Evolutionary conservation across 2,329 filamentous ascomycete species (phyloP), one percentile per base, ranked within the genome.

Genomic region (Fusarium sp.): DNA sequence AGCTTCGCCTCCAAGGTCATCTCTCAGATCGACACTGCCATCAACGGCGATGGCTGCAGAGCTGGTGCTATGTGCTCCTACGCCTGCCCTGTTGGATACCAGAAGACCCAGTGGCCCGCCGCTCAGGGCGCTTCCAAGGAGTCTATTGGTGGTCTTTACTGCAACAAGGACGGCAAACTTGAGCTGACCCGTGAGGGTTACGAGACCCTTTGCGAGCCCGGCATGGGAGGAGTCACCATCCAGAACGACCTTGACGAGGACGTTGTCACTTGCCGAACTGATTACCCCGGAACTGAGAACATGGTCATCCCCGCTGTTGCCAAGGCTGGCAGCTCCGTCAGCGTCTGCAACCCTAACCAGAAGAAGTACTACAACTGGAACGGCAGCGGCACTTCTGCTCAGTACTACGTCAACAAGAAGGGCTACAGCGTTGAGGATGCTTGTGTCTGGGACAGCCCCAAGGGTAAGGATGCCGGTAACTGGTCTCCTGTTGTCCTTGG

Each of bases 391-490:
- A 98, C 96, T 51, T 94, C 93, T 46, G 94, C 94, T 43, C 96
- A 98, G 82, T 98, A 97, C 86, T 99, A 99, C 78, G 87, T 98
- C 81, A 98, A 98, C 87, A 91, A 91, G 73, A 85, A 88, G 72
- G 94, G 93, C 62, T 83, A 91, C 52, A 73, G 80, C 19, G 81
- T 88, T 59, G 77, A 88, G 68, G 80, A 94, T 14, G 92, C 88
- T 49, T 99, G 96, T 82, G 80, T 86, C 59, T 98, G 96, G 96
- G 77, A 77, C 68, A 84, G 82, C 76, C n/a, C 73, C 21, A 71
- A 69, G 19, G 79, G 82, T 38, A 83, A 86, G 50, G 84, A 84
- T 20, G 83, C 88, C 60, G 89, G 96, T 69, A 97, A 99, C 87
- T 97, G 87, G 86, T 90, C 96, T 46, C 94, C 96, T 28, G 82